Base-by-base conservation (phyloP, 1,139 yeast species). In the Citeromyces siamensis region DNA sequence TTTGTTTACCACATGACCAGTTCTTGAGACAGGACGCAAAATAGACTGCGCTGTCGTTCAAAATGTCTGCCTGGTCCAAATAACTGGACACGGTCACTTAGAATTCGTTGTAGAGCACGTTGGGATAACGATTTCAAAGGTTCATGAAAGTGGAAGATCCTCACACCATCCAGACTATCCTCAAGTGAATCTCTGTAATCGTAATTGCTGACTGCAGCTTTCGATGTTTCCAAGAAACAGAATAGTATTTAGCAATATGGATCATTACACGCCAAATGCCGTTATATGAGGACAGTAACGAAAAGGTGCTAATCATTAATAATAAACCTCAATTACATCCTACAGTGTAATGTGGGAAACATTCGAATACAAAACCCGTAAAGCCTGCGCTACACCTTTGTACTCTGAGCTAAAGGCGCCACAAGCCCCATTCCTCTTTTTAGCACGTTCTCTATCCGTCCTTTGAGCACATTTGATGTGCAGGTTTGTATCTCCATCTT, bases 1-100 rank as follows among this genome's bases (percentile, higher is more conserved):
- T 52, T 93, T 93, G 57, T 84, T 83, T 22, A 90, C 62, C 1
- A 90, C 78, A 49, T 79, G 79, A 26, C 98, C 98, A 33, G 66
- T 63, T 22, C 98, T 98, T 5, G 86, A 75, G 1, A 93, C 95
- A 0, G 99, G 99, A 40, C 79, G 72, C 41, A 93, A 59, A 12
- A 93, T 62, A 49, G 74, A 86, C 49, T 86, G 93, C 12, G 66
- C 60, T 20, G 61, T 55, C 38, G 50, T 42, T n/a, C n/a, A n/a
- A n/a, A n/a, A n/a, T n/a, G n/a, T n/a, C n/a, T n/a, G n/a, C n/a
- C n/a, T n/a, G n/a, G n/a, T n/a, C n/a, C n/a, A n/a, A n/a, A n/a
- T n/a, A n/a, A 44, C 59, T 47, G 41, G 57, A 46, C 6, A 26
- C 31, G 5, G 31, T 26, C 31, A 26, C 31, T 43, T 56, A 52